Percentiles rank a stretch among this genome's conserved stretches.
Conservation (phyloP, 306 rosid species). For the Trichosanthes truncata region DNA sequence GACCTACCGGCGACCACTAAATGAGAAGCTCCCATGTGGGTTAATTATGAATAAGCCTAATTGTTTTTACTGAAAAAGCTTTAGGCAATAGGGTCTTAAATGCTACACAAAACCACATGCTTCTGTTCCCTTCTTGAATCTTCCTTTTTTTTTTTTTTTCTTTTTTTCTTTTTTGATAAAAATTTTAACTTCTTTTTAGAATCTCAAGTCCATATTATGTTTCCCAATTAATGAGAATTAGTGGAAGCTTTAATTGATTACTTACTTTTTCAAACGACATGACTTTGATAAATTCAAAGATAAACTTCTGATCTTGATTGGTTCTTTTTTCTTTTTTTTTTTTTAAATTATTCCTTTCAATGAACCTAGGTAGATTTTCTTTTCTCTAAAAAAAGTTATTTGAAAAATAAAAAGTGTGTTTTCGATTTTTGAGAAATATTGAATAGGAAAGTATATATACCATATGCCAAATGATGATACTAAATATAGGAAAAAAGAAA, state of each 20-base stretch:
- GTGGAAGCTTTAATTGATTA: neutral
- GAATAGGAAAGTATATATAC: no score
- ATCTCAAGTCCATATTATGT: neutral
- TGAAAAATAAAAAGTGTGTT: neutral
- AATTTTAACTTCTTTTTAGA: neutral
- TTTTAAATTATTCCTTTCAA: neutral
- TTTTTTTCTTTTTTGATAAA: no score
- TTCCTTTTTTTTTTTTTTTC: neutral
- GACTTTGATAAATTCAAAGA: neutral
- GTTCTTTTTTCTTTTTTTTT: neutral
- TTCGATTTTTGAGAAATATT: neutral
- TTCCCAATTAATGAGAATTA: neutral
- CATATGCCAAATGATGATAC: no score
- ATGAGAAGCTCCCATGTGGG: neutral
- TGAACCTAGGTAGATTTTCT: neutral
- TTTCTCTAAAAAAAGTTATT: neutral
- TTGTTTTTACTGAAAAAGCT: neutral
- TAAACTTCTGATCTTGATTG: neutral
- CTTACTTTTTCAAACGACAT: neutral
- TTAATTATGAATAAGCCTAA: neutral
- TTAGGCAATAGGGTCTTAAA: neutral
- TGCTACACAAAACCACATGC: conserved; percentile 7
- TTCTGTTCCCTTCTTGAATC: neutral
- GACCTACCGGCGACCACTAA: neutral
- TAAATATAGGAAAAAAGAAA: no score